These are phyloP conservation scores for Gryganskiella cystojenkinii DNA, from an alignment of 192 early-diverging fungal genomes.

Conservation along the genomic window DNA sequence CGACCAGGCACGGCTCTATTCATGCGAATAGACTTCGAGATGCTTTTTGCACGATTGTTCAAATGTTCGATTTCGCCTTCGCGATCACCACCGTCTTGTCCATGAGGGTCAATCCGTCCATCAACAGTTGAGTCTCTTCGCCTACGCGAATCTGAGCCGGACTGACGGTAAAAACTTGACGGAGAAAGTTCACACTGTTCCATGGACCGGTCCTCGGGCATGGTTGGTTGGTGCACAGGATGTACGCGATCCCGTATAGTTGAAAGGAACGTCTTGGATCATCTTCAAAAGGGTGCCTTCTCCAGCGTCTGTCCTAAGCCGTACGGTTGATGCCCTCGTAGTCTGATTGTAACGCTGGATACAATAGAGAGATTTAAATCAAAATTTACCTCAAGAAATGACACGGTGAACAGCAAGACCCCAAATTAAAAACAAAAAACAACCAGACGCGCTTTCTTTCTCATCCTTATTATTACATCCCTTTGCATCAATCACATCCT, in stretches of 20 bases:
- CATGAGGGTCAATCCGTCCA: background rate
- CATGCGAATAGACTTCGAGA: conserved; percentile 7
- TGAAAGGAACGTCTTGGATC: conserved; percentile 5
- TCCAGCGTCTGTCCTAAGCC: conserved; percentile 3
- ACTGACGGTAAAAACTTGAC: conserved; percentile 35
- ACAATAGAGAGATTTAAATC: conserved; percentile 14
- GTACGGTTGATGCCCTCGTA: conserved; percentile 8
- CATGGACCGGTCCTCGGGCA: background rate
- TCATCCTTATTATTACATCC: too few relatives aligned
- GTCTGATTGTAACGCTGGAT: conserved; percentile 44
- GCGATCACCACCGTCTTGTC: background rate
- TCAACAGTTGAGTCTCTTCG: conserved; percentile 23
- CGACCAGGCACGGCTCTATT: conserved; percentile 34
- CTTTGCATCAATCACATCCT: too few relatives aligned
- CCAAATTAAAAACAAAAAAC: too few relatives aligned
- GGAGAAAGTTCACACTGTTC: conserved; percentile 16
- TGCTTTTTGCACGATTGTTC: conserved; percentile 20
- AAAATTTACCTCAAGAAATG: too few relatives aligned
- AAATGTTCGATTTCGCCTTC: too few relatives aligned
- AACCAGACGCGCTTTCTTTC: too few relatives aligned
- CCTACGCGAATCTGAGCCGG: conserved; percentile 17
- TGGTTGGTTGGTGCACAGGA: background rate
- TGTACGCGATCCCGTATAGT: background rate
- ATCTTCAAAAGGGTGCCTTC: conserved; percentile 18
- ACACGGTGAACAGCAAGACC: too few relatives aligned